Conservation (phyloP, 257 asterid genomes). For the Solanum sejunctum region DNA sequence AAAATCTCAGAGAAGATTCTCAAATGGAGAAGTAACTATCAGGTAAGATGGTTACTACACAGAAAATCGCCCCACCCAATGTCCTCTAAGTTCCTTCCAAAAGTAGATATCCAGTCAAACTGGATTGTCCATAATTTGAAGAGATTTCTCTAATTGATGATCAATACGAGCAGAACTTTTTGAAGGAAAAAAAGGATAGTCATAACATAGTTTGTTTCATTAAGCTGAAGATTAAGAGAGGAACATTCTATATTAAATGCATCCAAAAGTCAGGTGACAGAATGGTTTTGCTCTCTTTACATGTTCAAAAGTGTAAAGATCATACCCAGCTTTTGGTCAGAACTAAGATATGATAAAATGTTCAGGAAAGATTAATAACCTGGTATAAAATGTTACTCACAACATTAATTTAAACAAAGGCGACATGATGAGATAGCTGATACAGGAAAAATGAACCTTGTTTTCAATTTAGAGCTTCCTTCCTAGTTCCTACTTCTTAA, state of each 20-base stretch:
- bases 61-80: not conserved
- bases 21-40: not conserved
- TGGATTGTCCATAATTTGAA: not conserved
- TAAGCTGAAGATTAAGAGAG: not conserved
- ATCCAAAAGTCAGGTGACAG: not conserved
- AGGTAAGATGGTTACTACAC: not conserved
- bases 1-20: not conserved
- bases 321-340: not conserved
- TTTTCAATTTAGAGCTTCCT: not conserved
- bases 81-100: not conserved
- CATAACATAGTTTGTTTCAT: not conserved
- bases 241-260: not conserved
- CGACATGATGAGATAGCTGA: not conserved
- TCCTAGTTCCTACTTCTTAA: not conserved
- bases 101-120: not conserved
- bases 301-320: not conserved
- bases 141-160: not conserved
- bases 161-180: not conserved
- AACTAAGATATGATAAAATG: not conserved
- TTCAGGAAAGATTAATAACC: not conserved
- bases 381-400: not conserved
- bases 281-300: not conserved
- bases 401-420: not conserved
- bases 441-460: not conserved
- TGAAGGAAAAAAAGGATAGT: not conserved